Evolutionary conservation across 1,284 basidiomycete species (phyloP).

Genomic region (Pyrrhoderma noxium): DNA sequence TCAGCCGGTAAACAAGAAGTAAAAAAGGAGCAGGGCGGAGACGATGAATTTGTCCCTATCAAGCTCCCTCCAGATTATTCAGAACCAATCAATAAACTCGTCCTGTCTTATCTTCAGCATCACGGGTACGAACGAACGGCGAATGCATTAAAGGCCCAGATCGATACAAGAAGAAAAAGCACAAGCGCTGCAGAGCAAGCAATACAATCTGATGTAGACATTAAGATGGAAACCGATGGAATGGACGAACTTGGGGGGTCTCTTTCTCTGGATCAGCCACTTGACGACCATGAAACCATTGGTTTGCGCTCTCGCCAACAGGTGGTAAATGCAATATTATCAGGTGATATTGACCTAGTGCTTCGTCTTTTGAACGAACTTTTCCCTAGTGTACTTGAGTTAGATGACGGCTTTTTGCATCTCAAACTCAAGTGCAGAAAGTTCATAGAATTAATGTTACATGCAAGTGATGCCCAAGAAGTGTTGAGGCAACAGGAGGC

Average conservation of each 20-base stretch:
- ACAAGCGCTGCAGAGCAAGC: slow-evolving; percentile 15
- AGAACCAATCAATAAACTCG: slow-evolving; percentile 54
- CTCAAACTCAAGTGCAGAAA: slow-evolving; percentile 76
- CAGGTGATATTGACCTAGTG: slow-evolving; percentile 69
- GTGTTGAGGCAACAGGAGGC: slow-evolving; percentile 35
- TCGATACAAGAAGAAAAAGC: slow-evolving; percentile 20
- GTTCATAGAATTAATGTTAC: slow-evolving; percentile 73
- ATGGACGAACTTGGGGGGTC: background rate
- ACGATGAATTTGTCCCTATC: slow-evolving; percentile 21
- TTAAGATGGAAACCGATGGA: slow-evolving; percentile 23
- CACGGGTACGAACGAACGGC: slow-evolving; percentile 71
- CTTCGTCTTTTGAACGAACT: slow-evolving; percentile 45
- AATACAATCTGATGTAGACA: slow-evolving; percentile 11
- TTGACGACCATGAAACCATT: slow-evolving; percentile 20
- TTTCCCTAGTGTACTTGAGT: slow-evolving; percentile 57
- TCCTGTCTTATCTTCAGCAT: slow-evolving; percentile 73
- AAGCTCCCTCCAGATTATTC: slow-evolving; percentile 21
- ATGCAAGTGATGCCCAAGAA: slow-evolving; percentile 59
- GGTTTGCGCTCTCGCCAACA: slow-evolving; percentile 60
- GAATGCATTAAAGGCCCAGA: slow-evolving; percentile 54
- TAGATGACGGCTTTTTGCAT: slow-evolving; percentile 56
- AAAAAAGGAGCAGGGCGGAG: slow-evolving; percentile 2
- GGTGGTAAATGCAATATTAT: slow-evolving; percentile 59
- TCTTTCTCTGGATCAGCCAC: slow-evolving; percentile 1
- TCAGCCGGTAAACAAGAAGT: slow-evolving; percentile 20